Percentiles rank a stretch among this genome's conserved stretches.
Conservation (phyloP, 257 asterid genomes). For the Dorcoceras hygrometricum region DNA sequence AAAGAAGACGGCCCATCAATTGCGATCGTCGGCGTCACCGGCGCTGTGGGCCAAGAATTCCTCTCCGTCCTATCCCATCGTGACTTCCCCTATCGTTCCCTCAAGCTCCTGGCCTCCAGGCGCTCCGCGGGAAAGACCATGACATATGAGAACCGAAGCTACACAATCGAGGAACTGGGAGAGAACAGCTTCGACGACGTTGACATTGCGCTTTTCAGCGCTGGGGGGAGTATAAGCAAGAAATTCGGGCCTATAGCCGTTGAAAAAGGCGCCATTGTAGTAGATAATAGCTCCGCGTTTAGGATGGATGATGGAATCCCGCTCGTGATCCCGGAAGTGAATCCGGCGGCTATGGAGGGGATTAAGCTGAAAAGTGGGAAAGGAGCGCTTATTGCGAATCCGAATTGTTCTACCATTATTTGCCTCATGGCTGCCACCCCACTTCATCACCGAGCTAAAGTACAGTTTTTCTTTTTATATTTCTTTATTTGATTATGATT, state of each 20-base stretch:
- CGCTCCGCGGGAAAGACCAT: slow-evolving; percentile 72
- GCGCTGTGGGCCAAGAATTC: slow-evolving; percentile 94
- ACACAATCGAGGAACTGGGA: slow-evolving; percentile 56
- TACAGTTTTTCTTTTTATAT: slow-evolving; percentile 26
- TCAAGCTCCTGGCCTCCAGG: slow-evolving; percentile 83
- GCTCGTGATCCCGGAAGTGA: slow-evolving; percentile 90
- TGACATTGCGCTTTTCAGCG: slow-evolving; percentile 84
- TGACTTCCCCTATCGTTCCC: slow-evolving; percentile 76
- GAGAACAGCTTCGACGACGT: slow-evolving; percentile 65
- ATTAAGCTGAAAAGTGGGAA: slow-evolving; percentile 65
- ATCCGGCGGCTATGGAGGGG: slow-evolving; percentile 84
- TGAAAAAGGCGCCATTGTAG: slow-evolving; percentile 69
- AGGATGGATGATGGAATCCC: slow-evolving; percentile 88
- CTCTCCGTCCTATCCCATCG: slow-evolving; percentile 86
- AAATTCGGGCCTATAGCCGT: slow-evolving; percentile 80
- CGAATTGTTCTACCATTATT: slow-evolving; percentile 89
- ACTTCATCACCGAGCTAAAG: slow-evolving; percentile 81
- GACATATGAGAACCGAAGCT: slow-evolving; percentile 42
- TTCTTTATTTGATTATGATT: not conserved
- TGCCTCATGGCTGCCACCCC: slow-evolving; percentile 97
- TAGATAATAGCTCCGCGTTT: slow-evolving; percentile 97
- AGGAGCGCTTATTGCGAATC: slow-evolving; percentile 84
- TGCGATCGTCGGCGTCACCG: slow-evolving; percentile 91
- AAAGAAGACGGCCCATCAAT: slow-evolving; percentile 74
- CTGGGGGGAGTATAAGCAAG: slow-evolving; percentile 93